These are phyloP conservation scores for Alternaria sp. DNA, from an alignment of 2,329 filamentous ascomycete genomes.

Conservation along the genomic window DNA sequence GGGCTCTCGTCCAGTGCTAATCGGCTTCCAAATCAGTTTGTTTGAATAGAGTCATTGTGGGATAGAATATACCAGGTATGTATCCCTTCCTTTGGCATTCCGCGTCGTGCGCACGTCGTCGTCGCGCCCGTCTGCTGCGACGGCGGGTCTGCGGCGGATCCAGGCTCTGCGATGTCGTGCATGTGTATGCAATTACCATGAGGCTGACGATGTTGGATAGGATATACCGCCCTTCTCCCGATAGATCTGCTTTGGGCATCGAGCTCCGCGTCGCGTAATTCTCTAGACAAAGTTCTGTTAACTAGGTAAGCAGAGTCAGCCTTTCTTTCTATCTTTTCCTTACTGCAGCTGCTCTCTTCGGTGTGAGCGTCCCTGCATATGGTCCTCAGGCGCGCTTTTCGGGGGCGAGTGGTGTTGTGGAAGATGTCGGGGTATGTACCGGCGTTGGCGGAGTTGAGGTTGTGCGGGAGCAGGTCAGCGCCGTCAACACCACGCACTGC, in stretches of 20 bases:
- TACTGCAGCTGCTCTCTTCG: not conserved
- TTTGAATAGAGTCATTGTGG: conserved; percentile 34
- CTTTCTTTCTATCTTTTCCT: conserved; percentile 1
- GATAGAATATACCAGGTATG: conserved; percentile 39
- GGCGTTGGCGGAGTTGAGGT: conserved; percentile 10
- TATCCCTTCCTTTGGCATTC: conserved; percentile 3
- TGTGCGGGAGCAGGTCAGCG: conserved; percentile 4
- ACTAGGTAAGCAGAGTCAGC: conserved; percentile 39
- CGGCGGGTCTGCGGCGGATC: not conserved
- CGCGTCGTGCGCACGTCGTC: not conserved
- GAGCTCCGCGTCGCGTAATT: conserved; percentile 36
- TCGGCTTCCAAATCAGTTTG: conserved; percentile 33
- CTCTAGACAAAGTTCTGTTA: conserved; percentile 30
- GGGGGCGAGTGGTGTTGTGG: not conserved
- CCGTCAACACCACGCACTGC: conserved; percentile 3
- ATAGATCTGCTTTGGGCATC: conserved; percentile 43
- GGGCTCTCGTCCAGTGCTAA: conserved; percentile 35
- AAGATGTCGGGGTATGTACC: not conserved
- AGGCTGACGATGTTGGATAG: conserved; percentile 22
- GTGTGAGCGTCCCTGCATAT: not conserved
- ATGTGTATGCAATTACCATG: not conserved
- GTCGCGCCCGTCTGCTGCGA: not conserved
- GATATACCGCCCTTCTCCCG: conserved; percentile 32
- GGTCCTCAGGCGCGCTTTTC: not conserved
- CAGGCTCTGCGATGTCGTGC: not conserved